Base-by-base conservation (phyloP, 2,329 filamentous ascomycete species). In the Exophiala dermatitidis region DNA sequence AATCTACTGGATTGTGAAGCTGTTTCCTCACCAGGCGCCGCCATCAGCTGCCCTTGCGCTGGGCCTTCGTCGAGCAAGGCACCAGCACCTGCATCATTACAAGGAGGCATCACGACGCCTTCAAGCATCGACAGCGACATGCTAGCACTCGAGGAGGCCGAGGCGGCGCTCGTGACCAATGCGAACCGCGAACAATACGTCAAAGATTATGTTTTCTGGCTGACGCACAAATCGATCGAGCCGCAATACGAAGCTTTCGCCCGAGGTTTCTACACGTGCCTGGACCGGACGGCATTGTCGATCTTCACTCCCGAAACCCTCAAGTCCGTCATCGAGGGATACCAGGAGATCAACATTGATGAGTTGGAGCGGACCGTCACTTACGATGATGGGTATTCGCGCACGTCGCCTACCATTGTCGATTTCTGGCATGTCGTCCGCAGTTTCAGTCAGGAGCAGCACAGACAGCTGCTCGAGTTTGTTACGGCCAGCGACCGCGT, bases 401-500 rank as follows among this genome's bases (percentile, higher is more conserved):
- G 82, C 0, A 75, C 74, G 0, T 84, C 93, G 60, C 80, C 75
- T 9, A 81, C 85, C 1, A 82, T 98, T 40, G 73, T 75, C 28
- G 81, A 86, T 61, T 97, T 98, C 67, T 98, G 93, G 93, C 77
- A 77, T 8, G 78, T 96, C 5, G 86, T 95, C 1, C 79, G 79
- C 59, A 69, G 67, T 10, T 75, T 72, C 50, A 62, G 71, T 6
- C 77, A 84, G 10, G 75, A 79, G 42, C 85, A 90, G 75, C 85
- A 85, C 69, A 80, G 83, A 48, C 82, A 81, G 63, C 72, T 98
- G 33, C 76, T 98, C 32, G 90, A 96, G 67, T 98, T 98, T 65
- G 90, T 98, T 31, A 98, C 93, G 9, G 91, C 91, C 0, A 91
- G 85, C 63, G 90, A 96, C 65, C 80, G 93, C 1, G 81, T 97